A percentile compares a stretch with the other conserved stretches of the same genome.
Conservation (phyloP, 129 eudicot species). For the Glebionis coronaria region DNA sequence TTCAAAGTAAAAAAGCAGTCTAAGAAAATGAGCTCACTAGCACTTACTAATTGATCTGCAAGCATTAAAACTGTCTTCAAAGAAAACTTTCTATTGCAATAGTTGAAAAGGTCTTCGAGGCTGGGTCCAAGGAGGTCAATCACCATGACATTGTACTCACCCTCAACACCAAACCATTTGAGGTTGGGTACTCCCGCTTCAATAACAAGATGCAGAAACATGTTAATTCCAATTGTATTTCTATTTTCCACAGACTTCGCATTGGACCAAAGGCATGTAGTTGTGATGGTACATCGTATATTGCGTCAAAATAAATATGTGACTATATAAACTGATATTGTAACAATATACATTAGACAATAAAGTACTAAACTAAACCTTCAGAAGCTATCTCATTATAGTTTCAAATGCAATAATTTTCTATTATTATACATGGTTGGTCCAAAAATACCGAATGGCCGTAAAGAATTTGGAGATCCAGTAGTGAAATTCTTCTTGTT, state of each 20-base stretch:
- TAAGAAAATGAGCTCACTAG: background rate
- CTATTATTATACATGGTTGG: too few relatives aligned
- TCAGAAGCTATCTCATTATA: background rate
- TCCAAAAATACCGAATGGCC: too few relatives aligned
- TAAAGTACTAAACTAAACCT: background rate
- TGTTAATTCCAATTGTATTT: background rate
- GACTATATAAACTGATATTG: background rate
- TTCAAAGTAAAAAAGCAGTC: background rate
- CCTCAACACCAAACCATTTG: constrained; percentile 98
- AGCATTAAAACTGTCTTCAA: constrained; percentile 98
- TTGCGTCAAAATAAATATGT: background rate
- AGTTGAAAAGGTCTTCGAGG: constrained; percentile 92
- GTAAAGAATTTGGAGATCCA: background rate
- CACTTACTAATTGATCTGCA: constrained; percentile 94
- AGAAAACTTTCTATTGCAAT: constrained; percentile 82
- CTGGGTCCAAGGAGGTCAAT: constrained; percentile 99
- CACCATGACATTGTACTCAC: constrained; percentile 90
- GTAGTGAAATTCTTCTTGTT: background rate
- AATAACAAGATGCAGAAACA: constrained; percentile 22
- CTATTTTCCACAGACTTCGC: background rate
- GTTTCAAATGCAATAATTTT: too few relatives aligned
- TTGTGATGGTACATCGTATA: background rate
- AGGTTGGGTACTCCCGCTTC: constrained; percentile 88
- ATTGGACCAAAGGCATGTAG: background rate
- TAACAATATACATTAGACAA: background rate